These are phyloP conservation scores for Ochromonas danica DNA, from an alignment of 108 stramenopile species.

Conservation along the genomic window DNA sequence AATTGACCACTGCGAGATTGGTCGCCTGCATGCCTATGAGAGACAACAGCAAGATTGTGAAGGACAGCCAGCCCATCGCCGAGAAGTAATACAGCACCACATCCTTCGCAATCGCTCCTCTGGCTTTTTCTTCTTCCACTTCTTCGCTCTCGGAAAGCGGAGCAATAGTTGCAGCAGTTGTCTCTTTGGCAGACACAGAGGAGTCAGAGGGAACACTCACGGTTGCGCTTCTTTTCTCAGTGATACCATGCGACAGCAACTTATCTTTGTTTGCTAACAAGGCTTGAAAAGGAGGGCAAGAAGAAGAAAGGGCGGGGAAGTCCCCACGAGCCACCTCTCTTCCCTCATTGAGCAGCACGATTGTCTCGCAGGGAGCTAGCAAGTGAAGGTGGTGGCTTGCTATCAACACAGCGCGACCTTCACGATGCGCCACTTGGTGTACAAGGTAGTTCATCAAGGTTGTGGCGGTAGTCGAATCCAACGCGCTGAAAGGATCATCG, in stretches of 20 bases:
- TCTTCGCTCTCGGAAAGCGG: not conserved
- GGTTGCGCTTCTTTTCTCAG: not conserved
- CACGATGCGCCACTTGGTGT: not conserved
- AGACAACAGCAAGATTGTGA: slow-evolving; percentile 33
- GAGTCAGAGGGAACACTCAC: not conserved
- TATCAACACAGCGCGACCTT: not conserved
- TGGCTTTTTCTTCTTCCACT: slow-evolving; percentile 41
- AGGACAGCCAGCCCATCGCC: slow-evolving; percentile 32
- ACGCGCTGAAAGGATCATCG: slow-evolving; percentile 25
- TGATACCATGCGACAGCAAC: not conserved
- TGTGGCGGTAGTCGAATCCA: not conserved
- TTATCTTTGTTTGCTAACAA: not conserved
- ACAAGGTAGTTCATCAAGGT: not conserved
- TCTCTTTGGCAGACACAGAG: not conserved
- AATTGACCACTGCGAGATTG: slow-evolving; percentile 38
- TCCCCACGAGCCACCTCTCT: not conserved
- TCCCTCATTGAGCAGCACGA: slow-evolving; percentile 8
- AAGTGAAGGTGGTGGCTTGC: not conserved
- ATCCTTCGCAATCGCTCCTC: slow-evolving; percentile 4
- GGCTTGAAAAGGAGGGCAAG: not conserved
- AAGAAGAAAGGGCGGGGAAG: not conserved
- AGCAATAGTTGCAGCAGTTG: not conserved
- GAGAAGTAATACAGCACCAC: slow-evolving; percentile 41
- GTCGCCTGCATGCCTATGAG: slow-evolving; percentile 44
- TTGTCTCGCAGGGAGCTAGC: too few relatives aligned